Conservation (phyloP, 805 yeast genomes). For the Saturnispora halmiae region DNA sequence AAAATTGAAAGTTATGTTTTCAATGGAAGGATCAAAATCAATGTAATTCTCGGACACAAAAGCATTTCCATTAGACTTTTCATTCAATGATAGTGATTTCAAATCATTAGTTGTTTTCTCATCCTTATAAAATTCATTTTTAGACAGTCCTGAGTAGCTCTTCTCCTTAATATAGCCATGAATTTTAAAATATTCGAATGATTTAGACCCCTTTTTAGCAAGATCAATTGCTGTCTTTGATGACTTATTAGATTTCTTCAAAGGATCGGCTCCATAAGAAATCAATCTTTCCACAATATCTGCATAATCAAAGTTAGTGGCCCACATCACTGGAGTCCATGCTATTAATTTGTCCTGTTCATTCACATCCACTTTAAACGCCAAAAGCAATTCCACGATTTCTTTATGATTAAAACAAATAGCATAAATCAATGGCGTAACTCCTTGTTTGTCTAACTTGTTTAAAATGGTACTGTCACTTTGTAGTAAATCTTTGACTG, state of each 20-base stretch:
- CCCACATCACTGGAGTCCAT: conserved; percentile 82
- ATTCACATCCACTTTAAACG: conserved; percentile 40
- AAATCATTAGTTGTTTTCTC: conserved; percentile 9
- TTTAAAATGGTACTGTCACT: conserved; percentile 19
- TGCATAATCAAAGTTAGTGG: conserved; percentile 52
- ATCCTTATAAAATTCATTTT: conserved; percentile 11
- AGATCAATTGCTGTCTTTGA: conserved; percentile 48
- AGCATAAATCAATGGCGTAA: conserved; percentile 43
- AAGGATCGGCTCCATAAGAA: conserved; percentile 56
- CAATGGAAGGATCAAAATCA: conserved; percentile 28
- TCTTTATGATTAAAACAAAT: conserved; percentile 43
- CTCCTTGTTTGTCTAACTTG: conserved; percentile 32
- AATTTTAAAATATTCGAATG: conserved; percentile 48
- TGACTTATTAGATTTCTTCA: conserved; percentile 29
- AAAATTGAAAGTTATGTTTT: conserved; percentile 43
- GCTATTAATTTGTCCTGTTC: conserved; percentile 39
- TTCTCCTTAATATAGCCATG: conserved; percentile 35
- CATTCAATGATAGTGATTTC: conserved; percentile 3
- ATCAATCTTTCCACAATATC: conserved; percentile 48
- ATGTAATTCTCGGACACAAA: conserved; percentile 28
- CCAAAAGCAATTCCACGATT: conserved; percentile 40
- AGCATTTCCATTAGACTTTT: conserved; percentile 14
- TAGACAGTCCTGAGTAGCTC: neutral
- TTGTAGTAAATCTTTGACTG: conserved; percentile 23
- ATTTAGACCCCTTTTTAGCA: conserved; percentile 45